A percentile compares a stretch with the other conserved stretches of the same genome.
Evolutionary conservation across 176 grass and related monocot species (phyloP).

Genomic region (Raddia guianensis): DNA sequence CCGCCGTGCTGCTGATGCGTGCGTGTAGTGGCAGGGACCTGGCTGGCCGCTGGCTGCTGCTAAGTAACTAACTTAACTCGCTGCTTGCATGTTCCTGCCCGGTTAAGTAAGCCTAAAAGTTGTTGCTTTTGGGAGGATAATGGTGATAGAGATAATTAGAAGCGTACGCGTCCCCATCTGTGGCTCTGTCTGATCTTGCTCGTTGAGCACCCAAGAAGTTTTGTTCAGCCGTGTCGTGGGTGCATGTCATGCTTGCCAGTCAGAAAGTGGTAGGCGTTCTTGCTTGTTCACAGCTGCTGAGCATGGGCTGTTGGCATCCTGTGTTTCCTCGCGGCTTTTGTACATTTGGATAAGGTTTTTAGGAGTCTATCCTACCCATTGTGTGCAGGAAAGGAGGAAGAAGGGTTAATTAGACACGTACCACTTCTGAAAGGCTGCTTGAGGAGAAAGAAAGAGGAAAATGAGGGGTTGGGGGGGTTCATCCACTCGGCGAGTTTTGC

Average conservation of each 20-base stretch:
- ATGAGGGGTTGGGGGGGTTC: no score
- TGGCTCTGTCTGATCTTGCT: not conserved
- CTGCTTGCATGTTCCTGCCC: no score
- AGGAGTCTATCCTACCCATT: not conserved
- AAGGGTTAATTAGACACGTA: no score
- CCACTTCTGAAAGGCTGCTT: no score
- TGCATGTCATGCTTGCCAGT: not conserved
- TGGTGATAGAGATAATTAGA: not conserved
- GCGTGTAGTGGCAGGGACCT: no score
- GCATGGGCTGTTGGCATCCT: not conserved
- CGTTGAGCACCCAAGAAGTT: not conserved
- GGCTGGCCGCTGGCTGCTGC: no score
- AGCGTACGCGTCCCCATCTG: not conserved
- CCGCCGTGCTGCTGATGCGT: no score
- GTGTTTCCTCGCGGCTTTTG: not conserved
- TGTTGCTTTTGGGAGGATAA: not conserved
- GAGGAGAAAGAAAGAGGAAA: no score
- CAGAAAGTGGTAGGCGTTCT: not conserved
- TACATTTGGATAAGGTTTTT: not conserved
- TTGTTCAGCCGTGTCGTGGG: not conserved
- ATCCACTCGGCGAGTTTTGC: no score
- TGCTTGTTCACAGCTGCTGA: not conserved
- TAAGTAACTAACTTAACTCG: no score
- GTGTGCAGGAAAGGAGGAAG: not conserved
- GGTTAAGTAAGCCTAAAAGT: not conserved